Base-by-base conservation (phyloP, 345 rosid species). In the Excoecaria agallocha region DNA sequence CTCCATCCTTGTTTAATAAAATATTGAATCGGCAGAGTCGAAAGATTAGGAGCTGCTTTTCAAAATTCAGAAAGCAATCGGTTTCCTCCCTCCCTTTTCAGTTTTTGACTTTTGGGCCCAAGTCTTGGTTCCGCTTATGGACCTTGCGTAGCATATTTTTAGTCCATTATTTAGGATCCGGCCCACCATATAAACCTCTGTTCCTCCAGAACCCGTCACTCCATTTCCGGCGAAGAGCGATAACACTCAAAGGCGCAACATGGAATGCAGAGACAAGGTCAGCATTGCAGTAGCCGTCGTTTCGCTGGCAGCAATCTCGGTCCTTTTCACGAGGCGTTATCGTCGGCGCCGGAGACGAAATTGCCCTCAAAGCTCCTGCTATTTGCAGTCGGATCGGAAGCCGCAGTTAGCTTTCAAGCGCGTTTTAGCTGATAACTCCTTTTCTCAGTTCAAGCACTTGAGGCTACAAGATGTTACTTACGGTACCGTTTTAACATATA, bases 371-470 rank as follows among this genome's bases (percentile, higher is more conserved):
- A 66, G 68, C 80, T 76, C 86, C 49, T 92, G 97, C 76, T 92
- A 92, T 83, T 83, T 94, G 51, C 92, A 85, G 57, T 76, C 91
- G n/a, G 90, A 88, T 8, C 76, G 59, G 19, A 92, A 89, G 82
- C 94, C 94, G 0, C 98, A 94, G 82, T 68, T 77, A 57, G 43
- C 76, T 22, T 94, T 92, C 86, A 90, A 89, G 84, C 89, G 93
- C 24, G 85, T 90, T 75, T 82, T 90, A 68, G 92, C 97, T 0
- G 98, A 94, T 74, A 94, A 94, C 77, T 89, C 94, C n/a, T 92
- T 84, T 66, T 86, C 92, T 79, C 86, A 78, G 16, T 94, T 90
- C 85, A 92, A 86, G 80, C 97, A 90, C 81, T 81, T 88, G 67
- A 86, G 85, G 67, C 75, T 64, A 74, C 59, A 62, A 39, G 75